Base-by-base conservation (phyloP, 352 stramenopile genomes). In the Globisporangium middletonii region DNA sequence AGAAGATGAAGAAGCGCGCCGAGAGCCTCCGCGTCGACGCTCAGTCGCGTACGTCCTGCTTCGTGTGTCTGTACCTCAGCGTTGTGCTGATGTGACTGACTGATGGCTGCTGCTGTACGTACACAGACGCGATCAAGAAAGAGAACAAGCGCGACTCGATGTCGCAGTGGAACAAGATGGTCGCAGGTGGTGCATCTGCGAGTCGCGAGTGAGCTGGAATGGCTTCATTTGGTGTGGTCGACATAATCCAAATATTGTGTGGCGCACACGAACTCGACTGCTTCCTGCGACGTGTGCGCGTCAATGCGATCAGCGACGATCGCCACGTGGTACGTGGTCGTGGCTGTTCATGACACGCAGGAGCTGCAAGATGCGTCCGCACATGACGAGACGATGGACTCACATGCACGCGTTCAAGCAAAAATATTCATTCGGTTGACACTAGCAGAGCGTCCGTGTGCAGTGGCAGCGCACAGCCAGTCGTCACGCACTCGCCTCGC, bases 121-220 rank as follows among this genome's bases (percentile, higher is more conserved):
- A 3, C 15, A 26, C 27, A 92, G 81, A 92, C 64, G 81, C 81
- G 5, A 83, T 92, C 63, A 89, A 88, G 57, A 92, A 89, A 58
- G 81, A 88, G 48, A 88, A 82, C 66, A 86, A 89, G 59, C 75
- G 77, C 50, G 81, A 88, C 62, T 77, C 75, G 15, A 70, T 77
- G 53, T 75, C 65, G 27, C 81, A 92, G 50, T 92, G 81, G 81
- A 92, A 89, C 64, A 89, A 89, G 41, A 57, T 92, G 18, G 84
- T 85, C 52, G 81, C 77, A 19, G 79, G 7, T 4, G 18, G 41
- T 13, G 41, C 41, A n/a, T 18, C 13, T 13, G 15, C 41, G 41
- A 45, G 41, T 45, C 41, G 41, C 15, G 41, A 45, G 41, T 45
- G 41, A 45, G 5, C 13, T n/a, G 4, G 41, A 45, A 19, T 45